Percentiles rank a stretch among this genome's conserved stretches.
Evolutionary conservation across 2,329 filamentous ascomycete species (phyloP).

Genomic region (Drechslerella coelobrocha): DNA sequence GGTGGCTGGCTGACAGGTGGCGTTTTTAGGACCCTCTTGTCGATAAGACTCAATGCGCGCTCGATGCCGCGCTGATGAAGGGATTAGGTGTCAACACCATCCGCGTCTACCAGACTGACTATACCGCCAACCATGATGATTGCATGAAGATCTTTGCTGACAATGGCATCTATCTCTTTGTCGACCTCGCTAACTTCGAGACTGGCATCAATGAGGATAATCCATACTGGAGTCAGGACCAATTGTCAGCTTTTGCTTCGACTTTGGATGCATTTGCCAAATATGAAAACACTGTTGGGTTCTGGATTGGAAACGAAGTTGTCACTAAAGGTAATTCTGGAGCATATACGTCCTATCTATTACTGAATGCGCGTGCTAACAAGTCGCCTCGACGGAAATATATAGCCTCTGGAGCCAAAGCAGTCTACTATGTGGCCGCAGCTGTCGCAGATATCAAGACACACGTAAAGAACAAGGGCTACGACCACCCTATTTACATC

Average conservation of each 20-base stretch:
- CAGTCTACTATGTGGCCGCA: constrained; percentile 83
- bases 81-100: constrained; percentile 81
- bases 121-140: constrained; percentile 71
- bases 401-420: constrained; percentile 64
- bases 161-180: constrained; percentile 80
- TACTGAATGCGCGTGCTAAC: too few species aligned
- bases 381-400: too few species aligned
- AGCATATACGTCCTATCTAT: background rate
- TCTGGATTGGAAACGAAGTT: constrained; percentile 90
- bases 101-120: constrained; percentile 85
- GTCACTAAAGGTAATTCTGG: constrained; percentile 63
- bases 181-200: constrained; percentile 64
- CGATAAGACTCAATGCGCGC: constrained; percentile 75
- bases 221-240: constrained; percentile 73
- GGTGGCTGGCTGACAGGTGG: constrained; percentile 8
- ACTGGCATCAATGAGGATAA: constrained; percentile 59
- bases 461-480: constrained; percentile 75
- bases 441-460: constrained; percentile 82
- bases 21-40: constrained; percentile 72
- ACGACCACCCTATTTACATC: constrained; percentile 76
- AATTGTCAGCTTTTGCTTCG: constrained; percentile 71
- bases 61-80: constrained; percentile 79
- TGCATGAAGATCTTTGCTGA: constrained; percentile 83
- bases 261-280: constrained; percentile 79
- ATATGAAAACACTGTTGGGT: constrained; percentile 81